Base-by-base conservation (phyloP, 768 basidiomycete species). In the Suillus lakei region DNA sequence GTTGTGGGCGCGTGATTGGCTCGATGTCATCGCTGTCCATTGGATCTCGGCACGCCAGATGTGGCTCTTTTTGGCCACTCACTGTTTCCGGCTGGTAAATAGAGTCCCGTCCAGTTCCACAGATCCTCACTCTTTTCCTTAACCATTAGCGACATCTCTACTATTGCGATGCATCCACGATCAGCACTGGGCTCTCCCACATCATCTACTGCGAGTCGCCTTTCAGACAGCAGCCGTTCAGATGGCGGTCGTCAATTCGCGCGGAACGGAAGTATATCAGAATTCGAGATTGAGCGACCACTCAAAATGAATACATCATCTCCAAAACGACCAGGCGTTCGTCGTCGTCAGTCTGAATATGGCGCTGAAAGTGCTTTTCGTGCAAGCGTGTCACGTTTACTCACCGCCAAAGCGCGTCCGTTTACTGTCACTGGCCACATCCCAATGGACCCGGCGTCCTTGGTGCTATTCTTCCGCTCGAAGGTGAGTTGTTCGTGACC, bases 391-490 rank as follows among this genome's bases (percentile, higher is more conserved):
- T 77, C 85, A 0, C 79, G 80, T 44, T 74, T 93, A 61, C 77
- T 92, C 59, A 77, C 76, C 13, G 84, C 86, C 16, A 92, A 88
- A 73, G 80, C 85, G 38, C 82, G 82, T 4, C 86, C 89, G 50
- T 91, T 89, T 74, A 83, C 87, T 1, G 83, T 88, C 15, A 85
- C 85, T 13, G 92, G 92, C 1, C 82, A 88, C 38, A 89, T 93
- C 55, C 89, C 89, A 8, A 78, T 92, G 46, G 91, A 92, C 76
- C 85, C 89, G 21, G 82, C 86, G 4, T 84, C 85, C 66, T 78
- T 92, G 43, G 85, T 87, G 15, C 78, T 94, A 61, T 93, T 93
- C 81, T 94, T 94, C 80, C 84, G 92, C 26, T 87, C 91, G 46
- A 90, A 91, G 85, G 92, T 89, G 68, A 48, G 83, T 74, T 26